phyloP scores from a whole-genome alignment of 495 filamentous ascomycete genomes.

The Hamigera avellanea region DNA sequence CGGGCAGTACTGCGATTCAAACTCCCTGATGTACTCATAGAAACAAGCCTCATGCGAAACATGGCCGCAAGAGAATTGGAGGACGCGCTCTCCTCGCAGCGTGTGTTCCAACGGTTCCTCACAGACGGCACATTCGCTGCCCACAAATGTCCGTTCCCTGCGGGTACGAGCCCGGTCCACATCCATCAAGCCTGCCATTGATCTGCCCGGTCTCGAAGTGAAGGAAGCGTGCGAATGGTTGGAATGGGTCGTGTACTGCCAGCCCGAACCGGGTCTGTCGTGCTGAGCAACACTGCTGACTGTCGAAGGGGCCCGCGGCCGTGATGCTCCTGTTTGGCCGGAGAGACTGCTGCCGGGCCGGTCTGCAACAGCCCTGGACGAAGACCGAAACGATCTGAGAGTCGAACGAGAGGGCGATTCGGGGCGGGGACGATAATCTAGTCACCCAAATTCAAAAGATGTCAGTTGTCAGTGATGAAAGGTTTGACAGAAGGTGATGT shows the following conservation, averaged over 20 bases:
- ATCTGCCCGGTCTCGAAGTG: constrained; percentile 23
- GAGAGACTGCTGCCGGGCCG: too few species aligned
- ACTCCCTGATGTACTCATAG: constrained; percentile 95
- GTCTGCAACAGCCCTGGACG: too few species aligned
- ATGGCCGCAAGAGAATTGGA: constrained; percentile 93
- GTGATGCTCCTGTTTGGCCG: too few species aligned
- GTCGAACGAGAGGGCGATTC: constrained; percentile 26
- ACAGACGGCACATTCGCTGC: constrained; percentile 89
- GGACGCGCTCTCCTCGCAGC: constrained; percentile 82
- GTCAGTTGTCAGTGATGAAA: constrained; percentile 5
- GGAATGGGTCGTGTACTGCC: not conserved
- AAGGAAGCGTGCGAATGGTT: not conserved
- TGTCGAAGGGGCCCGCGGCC: too few species aligned
- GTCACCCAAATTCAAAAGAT: too few species aligned
- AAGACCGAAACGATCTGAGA: constrained; percentile 16
- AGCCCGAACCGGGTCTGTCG: not conserved
- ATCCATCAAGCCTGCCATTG: constrained; percentile 64
- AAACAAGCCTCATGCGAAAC: constrained; percentile 98
- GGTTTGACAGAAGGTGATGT: too few species aligned
- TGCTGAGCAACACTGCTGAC: too few species aligned
- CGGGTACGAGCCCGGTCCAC: constrained; percentile 70
- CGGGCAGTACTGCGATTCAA: constrained; percentile 90
- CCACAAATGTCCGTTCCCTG: constrained; percentile 89
- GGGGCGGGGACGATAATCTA: constrained; percentile 21
- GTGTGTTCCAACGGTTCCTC: constrained; percentile 97